A percentile compares a stretch with the other conserved stretches of the same genome.
Evolutionary conservation across 805 yeast genomes (phyloP).

Genomic region (Nakazawaea peltata): DNA sequence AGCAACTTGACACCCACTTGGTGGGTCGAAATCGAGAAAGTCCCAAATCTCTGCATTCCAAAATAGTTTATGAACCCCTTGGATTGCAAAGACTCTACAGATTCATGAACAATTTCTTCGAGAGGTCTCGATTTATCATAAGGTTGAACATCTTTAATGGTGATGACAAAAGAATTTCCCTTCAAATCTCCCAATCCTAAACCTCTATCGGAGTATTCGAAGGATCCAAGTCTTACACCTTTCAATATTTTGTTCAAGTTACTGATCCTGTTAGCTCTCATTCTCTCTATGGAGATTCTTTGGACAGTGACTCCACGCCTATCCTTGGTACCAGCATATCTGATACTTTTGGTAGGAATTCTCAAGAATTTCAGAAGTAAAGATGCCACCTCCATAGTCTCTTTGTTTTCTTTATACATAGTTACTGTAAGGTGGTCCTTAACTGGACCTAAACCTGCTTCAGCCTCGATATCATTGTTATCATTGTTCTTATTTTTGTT

Average conservation of each 20-base stretch:
- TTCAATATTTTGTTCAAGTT: conserved; percentile 67
- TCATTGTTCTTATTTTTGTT: conserved; percentile 16
- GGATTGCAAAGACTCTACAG: conserved; percentile 49
- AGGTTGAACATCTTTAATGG: conserved; percentile 63
- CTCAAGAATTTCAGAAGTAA: conserved; percentile 65
- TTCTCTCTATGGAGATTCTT: conserved; percentile 57
- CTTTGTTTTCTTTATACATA: conserved; percentile 89
- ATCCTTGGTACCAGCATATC: conserved; percentile 95
- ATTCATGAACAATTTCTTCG: conserved; percentile 37
- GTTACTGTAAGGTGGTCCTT: conserved; percentile 68
- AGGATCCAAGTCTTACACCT: conserved; percentile 78
- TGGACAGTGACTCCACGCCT: conserved; percentile 95
- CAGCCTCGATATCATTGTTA: conserved; percentile 27
- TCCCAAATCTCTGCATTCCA: conserved; percentile 99
- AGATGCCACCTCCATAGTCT: conserved; percentile 91
- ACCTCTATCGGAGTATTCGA: conserved; percentile 52
- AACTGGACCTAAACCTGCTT: conserved; percentile 67
- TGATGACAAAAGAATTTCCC: conserved; percentile 86
- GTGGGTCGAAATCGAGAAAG: conserved; percentile 90
- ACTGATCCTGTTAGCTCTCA: conserved; percentile 67
- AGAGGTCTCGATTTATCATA: conserved; percentile 25
- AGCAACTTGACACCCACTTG: conserved; percentile 68
- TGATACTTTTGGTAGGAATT: conserved; percentile 59
- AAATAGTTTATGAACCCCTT: conserved; percentile 88
- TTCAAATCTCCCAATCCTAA: conserved; percentile 73